Conservation (phyloP, 2,329 filamentous ascomycete genomes). For the Monosporascus sp. region DNA sequence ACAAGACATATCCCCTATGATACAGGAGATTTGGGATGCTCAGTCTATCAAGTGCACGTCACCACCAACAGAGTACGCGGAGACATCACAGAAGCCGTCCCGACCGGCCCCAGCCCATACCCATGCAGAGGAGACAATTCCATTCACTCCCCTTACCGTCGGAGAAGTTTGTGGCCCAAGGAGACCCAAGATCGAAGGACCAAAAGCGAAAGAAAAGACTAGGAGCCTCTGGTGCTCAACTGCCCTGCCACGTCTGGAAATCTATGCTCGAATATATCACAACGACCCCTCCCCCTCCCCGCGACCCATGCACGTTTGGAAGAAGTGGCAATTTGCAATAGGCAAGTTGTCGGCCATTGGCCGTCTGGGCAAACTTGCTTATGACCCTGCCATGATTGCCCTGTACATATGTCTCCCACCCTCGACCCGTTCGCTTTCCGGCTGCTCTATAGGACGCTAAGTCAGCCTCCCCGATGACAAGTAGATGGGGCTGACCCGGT, state of each 20-base stretch:
- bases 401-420: constrained; percentile 65
- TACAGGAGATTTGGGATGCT: no score
- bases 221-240: not conserved
- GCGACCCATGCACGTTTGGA: constrained; percentile 36
- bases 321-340: constrained; percentile 35
- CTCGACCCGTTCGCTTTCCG: constrained; percentile 37
- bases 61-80: no score
- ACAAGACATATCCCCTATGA: no score
- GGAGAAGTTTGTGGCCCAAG: no score
- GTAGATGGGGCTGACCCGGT: no score
- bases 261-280: constrained; percentile 67
- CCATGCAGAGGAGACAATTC: no score
- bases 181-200: no score
- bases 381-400: constrained; percentile 67
- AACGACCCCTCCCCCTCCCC: constrained; percentile 49
- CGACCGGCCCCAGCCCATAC: no score
- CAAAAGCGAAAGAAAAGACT: no score
- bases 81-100: no score
- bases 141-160: no score
- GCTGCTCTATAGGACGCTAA: constrained; percentile 45
- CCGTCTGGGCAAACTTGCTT: constrained; percentile 58
- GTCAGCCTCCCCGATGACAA: constrained; percentile 27
- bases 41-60: no score
- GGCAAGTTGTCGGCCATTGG: constrained; percentile 55
- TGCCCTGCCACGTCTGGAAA: constrained; percentile 65